phyloP scores from a whole-genome alignment of 2,329 filamentous ascomycete species.

The Botrytis medusae region DNA sequence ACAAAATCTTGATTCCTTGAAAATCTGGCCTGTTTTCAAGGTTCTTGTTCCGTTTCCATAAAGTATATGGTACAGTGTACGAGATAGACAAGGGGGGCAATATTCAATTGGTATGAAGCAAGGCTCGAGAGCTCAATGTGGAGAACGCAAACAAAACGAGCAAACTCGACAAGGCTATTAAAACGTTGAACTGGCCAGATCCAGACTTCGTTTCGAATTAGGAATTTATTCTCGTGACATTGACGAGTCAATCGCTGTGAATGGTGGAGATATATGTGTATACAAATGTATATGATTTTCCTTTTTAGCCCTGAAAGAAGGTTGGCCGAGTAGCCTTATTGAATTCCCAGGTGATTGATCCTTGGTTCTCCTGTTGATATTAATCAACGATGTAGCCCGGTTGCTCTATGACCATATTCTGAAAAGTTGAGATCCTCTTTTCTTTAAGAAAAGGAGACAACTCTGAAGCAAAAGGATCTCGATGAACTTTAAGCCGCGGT shows the following conservation, averaged over 20 bases:
- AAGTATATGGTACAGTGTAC: not conserved
- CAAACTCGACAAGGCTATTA: slow-evolving; percentile 21
- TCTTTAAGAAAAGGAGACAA: not conserved
- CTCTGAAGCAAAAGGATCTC: not conserved
- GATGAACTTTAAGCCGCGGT: not conserved
- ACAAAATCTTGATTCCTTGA: slow-evolving; percentile 14
- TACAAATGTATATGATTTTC: not conserved
- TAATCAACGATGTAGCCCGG: not conserved
- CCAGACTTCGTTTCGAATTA: slow-evolving; percentile 5
- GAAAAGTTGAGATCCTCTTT: not conserved
- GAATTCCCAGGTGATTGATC: not conserved
- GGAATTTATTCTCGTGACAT: not conserved
- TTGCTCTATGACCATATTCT: not conserved
- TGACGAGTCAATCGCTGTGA: not conserved
- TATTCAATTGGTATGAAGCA: not conserved
- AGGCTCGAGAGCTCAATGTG: not conserved
- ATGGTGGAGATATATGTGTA: not conserved
- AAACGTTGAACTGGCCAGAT: slow-evolving; percentile 2
- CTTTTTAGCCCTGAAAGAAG: not conserved
- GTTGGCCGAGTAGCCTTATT: slow-evolving; percentile 9
- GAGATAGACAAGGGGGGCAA: slow-evolving; percentile 1
- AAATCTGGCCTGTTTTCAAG: not conserved
- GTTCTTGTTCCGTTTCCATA: not conserved
- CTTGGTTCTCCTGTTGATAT: not conserved
- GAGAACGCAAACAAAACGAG: slow-evolving; percentile 12